Percentiles rank a stretch among this genome's conserved stretches.
Conservation (phyloP, 2,329 filamentous ascomycete species). For the Fusarium kyushuense region DNA sequence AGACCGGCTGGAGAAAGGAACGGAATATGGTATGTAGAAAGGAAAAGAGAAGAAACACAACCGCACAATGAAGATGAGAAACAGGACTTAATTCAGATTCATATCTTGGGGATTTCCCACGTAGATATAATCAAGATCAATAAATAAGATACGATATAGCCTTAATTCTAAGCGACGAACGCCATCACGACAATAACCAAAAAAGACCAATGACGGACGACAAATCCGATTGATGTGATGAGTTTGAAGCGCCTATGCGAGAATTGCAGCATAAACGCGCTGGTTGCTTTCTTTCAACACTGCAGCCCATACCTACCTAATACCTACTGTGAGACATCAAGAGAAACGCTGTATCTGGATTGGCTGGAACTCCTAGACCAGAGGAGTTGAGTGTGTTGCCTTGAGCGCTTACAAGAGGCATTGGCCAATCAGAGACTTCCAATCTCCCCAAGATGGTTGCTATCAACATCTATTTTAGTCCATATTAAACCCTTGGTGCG, state of each 20-base stretch:
- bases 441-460: constrained; percentile 28
- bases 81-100: constrained; percentile 1
- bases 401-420: constrained; percentile 38
- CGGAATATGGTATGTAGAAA: constrained; percentile 15
- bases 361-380: constrained; percentile 26
- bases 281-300: constrained; percentile 15
- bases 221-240: constrained; percentile 24
- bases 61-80: background rate
- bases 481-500: constrained; percentile 32
- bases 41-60: constrained; percentile 11
- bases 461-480: constrained; percentile 35
- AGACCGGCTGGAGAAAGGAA: constrained; percentile 29
- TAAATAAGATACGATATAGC: constrained; percentile 23
- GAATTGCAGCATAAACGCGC: constrained; percentile 46
- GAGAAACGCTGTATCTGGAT: constrained; percentile 27
- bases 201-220: constrained; percentile 35
- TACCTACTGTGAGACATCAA: constrained; percentile 30
- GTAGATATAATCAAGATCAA: constrained; percentile 41
- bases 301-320: constrained; percentile 17
- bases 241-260: constrained; percentile 44
- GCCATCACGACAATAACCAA: constrained; percentile 8
- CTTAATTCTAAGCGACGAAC: constrained; percentile 29
- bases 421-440: constrained; percentile 36
- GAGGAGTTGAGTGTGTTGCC: constrained; percentile 26
- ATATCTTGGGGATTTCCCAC: constrained; percentile 16